phyloP scores from a whole-genome alignment of 1,284 basidiomycete genomes.

The Volvariella surrecta region DNA sequence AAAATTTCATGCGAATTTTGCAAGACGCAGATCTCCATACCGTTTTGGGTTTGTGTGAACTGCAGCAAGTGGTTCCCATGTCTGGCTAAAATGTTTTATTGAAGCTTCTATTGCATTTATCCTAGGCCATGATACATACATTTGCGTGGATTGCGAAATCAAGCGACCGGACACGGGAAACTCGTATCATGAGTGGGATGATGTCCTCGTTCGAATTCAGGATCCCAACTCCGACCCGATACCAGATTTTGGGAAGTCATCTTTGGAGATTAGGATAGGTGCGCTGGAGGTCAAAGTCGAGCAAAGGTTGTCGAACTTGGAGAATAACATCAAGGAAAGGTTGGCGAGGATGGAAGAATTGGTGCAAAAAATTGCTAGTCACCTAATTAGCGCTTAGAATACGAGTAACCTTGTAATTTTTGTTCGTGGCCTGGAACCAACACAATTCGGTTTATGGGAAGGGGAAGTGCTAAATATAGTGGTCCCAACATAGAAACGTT shows the following conservation, averaged over 20 bases:
- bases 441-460: no score
- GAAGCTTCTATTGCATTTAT: not conserved
- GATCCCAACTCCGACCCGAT: constrained; percentile 15
- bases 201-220: constrained; percentile 16
- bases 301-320: constrained; percentile 15
- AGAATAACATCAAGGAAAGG: constrained; percentile 16
- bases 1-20: constrained; percentile 19
- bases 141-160: constrained; percentile 24
- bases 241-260: constrained; percentile 9
- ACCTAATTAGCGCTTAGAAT: constrained; percentile 7
- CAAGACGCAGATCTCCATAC: constrained; percentile 16
- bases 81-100: not conserved
- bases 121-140: constrained; percentile 21
- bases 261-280: constrained; percentile 16
- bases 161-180: constrained; percentile 11
- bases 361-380: constrained; percentile 19
- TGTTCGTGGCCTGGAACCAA: no score
- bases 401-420: no score
- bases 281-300: constrained; percentile 19
- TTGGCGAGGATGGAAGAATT: constrained; percentile 20
- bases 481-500: no score
- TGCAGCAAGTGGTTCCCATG: constrained; percentile 17
- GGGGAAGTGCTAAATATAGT: no score
- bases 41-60: constrained; percentile 25
- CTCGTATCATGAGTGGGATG: constrained; percentile 8